phyloP scores from a whole-genome alignment of 768 basidiomycete species.

The Gyrodon lividus region DNA sequence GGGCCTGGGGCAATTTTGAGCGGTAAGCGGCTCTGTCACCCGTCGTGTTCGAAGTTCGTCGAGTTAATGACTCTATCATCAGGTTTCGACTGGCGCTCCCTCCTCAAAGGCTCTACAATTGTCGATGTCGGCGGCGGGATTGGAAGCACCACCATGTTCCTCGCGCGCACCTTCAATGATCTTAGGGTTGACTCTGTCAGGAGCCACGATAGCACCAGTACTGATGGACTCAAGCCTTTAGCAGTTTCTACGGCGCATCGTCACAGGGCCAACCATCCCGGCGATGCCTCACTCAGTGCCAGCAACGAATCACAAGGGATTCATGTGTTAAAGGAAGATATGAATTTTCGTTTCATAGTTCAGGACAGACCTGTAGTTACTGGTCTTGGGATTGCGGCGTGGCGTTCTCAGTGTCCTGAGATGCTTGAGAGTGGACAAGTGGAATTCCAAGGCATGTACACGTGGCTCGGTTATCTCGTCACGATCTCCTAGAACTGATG shows the following conservation, averaged over 20 bases:
- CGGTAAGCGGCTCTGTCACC: slow-evolving; percentile 36
- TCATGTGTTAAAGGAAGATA: slow-evolving; percentile 7
- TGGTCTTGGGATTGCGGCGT: slow-evolving; percentile 53
- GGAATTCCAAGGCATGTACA: slow-evolving; percentile 45
- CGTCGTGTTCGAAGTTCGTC: background rate
- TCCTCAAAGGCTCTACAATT: slow-evolving; percentile 50
- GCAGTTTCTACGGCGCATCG: background rate
- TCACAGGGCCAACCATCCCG: background rate
- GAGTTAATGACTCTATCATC: background rate
- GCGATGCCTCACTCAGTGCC: background rate
- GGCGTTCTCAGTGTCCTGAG: slow-evolving; percentile 58
- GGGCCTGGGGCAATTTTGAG: slow-evolving; percentile 56
- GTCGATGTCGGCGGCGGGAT: slow-evolving; percentile 75
- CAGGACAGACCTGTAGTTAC: slow-evolving; percentile 60
- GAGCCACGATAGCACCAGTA: slow-evolving; percentile 1
- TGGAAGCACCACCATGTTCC: slow-evolving; percentile 48
- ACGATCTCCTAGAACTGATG: background rate
- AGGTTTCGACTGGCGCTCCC: slow-evolving; percentile 61
- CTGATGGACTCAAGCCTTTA: background rate
- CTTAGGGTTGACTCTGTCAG: background rate
- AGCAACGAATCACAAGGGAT: slow-evolving; percentile 11
- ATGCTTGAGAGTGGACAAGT: slow-evolving; percentile 54
- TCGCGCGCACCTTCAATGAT: slow-evolving; percentile 38
- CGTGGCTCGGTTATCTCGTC: background rate
- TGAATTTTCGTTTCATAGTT: slow-evolving; percentile 50